phyloP scores from a whole-genome alignment of 202 grass and related monocot species.

The Panicum virgatum region DNA sequence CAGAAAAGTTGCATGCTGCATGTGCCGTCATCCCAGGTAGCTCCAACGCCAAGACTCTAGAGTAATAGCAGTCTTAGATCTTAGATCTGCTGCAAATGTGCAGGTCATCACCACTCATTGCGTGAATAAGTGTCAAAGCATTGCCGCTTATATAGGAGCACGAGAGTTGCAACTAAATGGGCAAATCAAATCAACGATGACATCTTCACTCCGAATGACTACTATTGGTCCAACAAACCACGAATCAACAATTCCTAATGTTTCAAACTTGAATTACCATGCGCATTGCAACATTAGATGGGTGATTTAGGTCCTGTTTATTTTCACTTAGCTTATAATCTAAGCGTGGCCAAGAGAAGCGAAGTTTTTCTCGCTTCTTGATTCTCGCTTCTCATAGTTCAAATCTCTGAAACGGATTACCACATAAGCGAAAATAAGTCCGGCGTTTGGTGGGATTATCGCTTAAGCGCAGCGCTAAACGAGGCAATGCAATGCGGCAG shows the following conservation, averaged over 20 bases:
- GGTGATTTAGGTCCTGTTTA: too few relatives aligned
- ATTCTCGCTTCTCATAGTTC: too few relatives aligned
- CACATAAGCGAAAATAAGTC: too few relatives aligned
- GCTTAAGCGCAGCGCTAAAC: background rate
- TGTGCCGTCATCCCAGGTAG: constrained; percentile 21
- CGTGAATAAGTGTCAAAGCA: background rate
- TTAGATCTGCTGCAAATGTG: too few relatives aligned
- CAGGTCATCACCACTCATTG: background rate
- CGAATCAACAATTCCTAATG: background rate
- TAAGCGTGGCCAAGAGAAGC: too few relatives aligned
- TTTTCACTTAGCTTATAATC: too few relatives aligned
- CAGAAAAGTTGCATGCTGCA: background rate
- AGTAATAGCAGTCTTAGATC: constrained; percentile 4
- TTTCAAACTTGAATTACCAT: background rate
- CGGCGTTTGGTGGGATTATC: too few relatives aligned
- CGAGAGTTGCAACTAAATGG: background rate
- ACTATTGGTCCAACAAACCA: background rate
- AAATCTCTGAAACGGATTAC: too few relatives aligned
- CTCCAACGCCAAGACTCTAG: background rate
- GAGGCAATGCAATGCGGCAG: too few relatives aligned
- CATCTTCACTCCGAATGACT: background rate
- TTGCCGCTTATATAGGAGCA: background rate
- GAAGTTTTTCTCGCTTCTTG: too few relatives aligned
- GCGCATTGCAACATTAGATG: background rate
- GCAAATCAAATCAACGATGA: background rate